These are phyloP conservation scores for Volutella citrinella DNA, from an alignment of 2,329 filamentous ascomycete species.

Conservation along the genomic window DNA sequence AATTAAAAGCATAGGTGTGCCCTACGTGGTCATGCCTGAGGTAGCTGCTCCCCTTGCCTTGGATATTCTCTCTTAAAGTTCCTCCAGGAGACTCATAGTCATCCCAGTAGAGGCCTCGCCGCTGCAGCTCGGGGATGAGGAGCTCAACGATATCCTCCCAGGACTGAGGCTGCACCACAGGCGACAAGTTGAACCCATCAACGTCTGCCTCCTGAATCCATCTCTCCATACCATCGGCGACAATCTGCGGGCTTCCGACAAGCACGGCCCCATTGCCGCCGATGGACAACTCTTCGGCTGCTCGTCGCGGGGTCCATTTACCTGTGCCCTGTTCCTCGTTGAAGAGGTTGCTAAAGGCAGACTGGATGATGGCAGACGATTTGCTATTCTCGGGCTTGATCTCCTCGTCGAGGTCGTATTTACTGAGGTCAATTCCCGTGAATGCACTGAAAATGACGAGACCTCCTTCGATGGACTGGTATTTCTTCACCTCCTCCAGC, in stretches of 20 bases:
- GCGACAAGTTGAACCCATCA: slow-evolving; percentile 11
- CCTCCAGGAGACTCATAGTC: slow-evolving; percentile 8
- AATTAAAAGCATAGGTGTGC: too few relatives aligned
- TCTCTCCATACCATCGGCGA: slow-evolving; percentile 8
- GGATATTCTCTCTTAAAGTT: slow-evolving; percentile 7
- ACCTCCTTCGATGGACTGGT: slow-evolving; percentile 4
- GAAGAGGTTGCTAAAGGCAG: slow-evolving; percentile 6
- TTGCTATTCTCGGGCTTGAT: slow-evolving; percentile 10
- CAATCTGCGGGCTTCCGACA: slow-evolving; percentile 9
- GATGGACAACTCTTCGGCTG: slow-evolving; percentile 4
- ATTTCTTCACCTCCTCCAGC: slow-evolving; percentile 2
- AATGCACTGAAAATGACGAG: slow-evolving; percentile 11
- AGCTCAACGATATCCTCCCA: slow-evolving; percentile 9
- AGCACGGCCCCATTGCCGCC: slow-evolving; percentile 6
- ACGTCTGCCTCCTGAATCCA: slow-evolving; percentile 10
- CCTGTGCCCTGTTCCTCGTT: slow-evolving; percentile 1
- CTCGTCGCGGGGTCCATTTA: slow-evolving; percentile 2
- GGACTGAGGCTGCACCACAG: slow-evolving; percentile 6
- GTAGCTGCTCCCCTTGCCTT: neutral
- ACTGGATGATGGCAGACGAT: slow-evolving; percentile 5
- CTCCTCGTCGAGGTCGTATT: slow-evolving; percentile 5
- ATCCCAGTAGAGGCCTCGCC: slow-evolving; percentile 9
- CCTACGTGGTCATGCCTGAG: slow-evolving; percentile 5
- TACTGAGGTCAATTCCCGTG: slow-evolving; percentile 10
- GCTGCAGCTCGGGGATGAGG: slow-evolving; percentile 7